Evolutionary conservation across 2,329 filamentous ascomycete genomes (phyloP).

Genomic region (Colletotrichum phormii): DNA sequence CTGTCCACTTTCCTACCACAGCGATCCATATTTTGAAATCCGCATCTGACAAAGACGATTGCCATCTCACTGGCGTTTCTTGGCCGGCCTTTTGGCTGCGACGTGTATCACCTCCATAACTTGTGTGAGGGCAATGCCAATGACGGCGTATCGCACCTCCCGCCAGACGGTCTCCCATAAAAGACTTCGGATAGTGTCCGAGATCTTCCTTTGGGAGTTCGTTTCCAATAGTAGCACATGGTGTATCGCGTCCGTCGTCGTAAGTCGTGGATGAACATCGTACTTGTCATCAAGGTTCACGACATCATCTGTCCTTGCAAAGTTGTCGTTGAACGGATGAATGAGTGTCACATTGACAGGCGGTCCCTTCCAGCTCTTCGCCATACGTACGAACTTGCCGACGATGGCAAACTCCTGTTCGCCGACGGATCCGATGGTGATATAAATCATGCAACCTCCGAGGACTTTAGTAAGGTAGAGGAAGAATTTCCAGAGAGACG

Average conservation of each 20-base stretch:
- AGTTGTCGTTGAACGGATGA: slow-evolving; percentile 42
- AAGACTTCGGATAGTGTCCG: slow-evolving; percentile 40
- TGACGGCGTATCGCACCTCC: slow-evolving; percentile 43
- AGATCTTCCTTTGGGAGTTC: slow-evolving; percentile 36
- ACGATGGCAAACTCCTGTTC: slow-evolving; percentile 42
- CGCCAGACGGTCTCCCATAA: slow-evolving; percentile 44
- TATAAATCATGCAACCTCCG: slow-evolving; percentile 42
- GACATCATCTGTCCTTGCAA: slow-evolving; percentile 37
- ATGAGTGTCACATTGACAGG: slow-evolving; percentile 42
- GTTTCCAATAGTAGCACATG: slow-evolving; percentile 43
- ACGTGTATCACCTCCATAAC: slow-evolving; percentile 34
- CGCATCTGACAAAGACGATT: not conserved
- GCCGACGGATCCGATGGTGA: slow-evolving; percentile 43
- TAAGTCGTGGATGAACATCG: slow-evolving; percentile 43
- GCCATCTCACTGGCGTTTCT: not conserved
- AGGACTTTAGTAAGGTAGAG: slow-evolving; percentile 35
- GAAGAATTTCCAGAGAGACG: slow-evolving; percentile 41
- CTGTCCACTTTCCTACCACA: slow-evolving; percentile 37
- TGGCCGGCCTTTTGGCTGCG: slow-evolving; percentile 9
- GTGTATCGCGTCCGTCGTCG: slow-evolving; percentile 44
- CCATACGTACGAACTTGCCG: slow-evolving; percentile 40
- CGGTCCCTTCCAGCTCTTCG: slow-evolving; percentile 41
- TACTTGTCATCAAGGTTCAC: slow-evolving; percentile 44
- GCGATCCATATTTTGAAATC: slow-evolving; percentile 34
- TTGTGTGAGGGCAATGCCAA: slow-evolving; percentile 39